These are phyloP conservation scores for Athelia psychrophila DNA, from an alignment of 1,284 basidiomycete species.

Conservation along the genomic window DNA sequence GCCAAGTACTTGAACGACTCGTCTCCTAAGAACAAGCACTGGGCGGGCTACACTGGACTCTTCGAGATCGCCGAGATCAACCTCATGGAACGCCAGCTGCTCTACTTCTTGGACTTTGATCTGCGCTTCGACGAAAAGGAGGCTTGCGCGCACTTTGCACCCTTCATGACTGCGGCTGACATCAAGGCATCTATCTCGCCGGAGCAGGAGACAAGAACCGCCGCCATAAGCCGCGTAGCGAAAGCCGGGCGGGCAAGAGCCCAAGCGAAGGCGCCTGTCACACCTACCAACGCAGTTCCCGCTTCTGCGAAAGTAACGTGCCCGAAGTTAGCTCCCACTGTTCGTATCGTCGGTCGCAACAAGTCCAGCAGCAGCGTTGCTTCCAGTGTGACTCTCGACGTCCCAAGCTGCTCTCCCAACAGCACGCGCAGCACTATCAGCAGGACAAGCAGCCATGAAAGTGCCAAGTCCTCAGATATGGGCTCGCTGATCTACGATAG, in stretches of 20 bases:
- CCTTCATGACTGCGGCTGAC: conserved; percentile 46
- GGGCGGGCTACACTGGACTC: conserved; percentile 79
- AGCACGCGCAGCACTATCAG: conserved; percentile 35
- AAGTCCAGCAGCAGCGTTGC: conserved; percentile 43
- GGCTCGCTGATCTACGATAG: conserved; percentile 63
- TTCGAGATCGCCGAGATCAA: conserved; percentile 82
- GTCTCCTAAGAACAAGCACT: conserved; percentile 93
- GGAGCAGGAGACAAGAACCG: conserved; percentile 40
- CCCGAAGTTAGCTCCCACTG: conserved; percentile 38
- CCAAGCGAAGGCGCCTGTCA: conserved; percentile 40
- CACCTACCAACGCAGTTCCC: conserved; percentile 34
- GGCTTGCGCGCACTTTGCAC: conserved; percentile 58
- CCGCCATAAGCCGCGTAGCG: conserved; percentile 58
- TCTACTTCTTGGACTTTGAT: conserved; percentile 87
- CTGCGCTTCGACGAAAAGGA: conserved; percentile 83
- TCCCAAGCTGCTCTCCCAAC: conserved; percentile 29
- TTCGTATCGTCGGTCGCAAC: conserved; percentile 54
- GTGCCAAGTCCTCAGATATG: conserved; percentile 56
- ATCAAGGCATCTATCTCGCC: conserved; percentile 16
- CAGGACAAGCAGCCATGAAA: conserved; percentile 38
- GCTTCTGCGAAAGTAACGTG: conserved; percentile 22
- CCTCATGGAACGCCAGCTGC: conserved; percentile 94
- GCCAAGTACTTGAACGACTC: conserved; percentile 99
- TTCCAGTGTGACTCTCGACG: conserved; percentile 23
- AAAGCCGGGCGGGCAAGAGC: conserved; percentile 55